Conservation (phyloP, 2,329 filamentous ascomycete species). For the Pseudogymnoascus sp. region DNA sequence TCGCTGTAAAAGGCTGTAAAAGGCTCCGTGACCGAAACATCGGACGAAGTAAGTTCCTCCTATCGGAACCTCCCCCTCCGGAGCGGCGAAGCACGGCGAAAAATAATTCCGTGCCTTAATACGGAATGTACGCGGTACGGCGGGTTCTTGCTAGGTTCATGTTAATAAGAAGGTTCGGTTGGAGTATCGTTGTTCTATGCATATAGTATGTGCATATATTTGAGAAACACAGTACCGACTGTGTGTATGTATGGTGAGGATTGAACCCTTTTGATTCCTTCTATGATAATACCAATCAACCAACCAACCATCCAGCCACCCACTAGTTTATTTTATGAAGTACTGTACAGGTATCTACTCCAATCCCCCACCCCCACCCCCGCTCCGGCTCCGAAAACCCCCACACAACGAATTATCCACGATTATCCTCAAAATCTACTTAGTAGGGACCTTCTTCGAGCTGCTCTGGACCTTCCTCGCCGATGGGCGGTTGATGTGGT, state of each 20-base stretch:
- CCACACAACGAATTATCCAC: neutral
- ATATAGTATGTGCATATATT: neutral
- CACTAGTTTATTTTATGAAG: conserved; percentile 6
- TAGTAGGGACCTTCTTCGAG: conserved; percentile 10
- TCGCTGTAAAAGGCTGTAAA: neutral
- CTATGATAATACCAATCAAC: neutral
- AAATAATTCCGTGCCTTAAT: conserved; percentile 3
- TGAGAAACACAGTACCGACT: neutral
- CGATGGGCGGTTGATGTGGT: conserved; percentile 80
- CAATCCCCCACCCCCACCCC: conserved; percentile 4
- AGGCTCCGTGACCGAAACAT: conserved; percentile 2
- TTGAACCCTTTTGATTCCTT: neutral
- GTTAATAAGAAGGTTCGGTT: neutral
- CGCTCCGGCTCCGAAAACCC: conserved; percentile 3
- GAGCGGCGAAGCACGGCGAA: conserved; percentile 1
- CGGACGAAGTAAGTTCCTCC: conserved; percentile 7
- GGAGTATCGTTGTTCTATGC: neutral
- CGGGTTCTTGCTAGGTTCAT: neutral
- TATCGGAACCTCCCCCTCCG: neutral
- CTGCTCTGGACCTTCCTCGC: conserved; percentile 60
- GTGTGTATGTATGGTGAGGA: neutral
- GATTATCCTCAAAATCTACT: neutral
- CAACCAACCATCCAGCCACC: neutral
- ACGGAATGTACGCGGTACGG: neutral
- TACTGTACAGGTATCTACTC: conserved; percentile 3